These are phyloP conservation scores for Podaxis pistillaris DNA, from an alignment of 768 basidiomycete genomes.

Conservation along the genomic window DNA sequence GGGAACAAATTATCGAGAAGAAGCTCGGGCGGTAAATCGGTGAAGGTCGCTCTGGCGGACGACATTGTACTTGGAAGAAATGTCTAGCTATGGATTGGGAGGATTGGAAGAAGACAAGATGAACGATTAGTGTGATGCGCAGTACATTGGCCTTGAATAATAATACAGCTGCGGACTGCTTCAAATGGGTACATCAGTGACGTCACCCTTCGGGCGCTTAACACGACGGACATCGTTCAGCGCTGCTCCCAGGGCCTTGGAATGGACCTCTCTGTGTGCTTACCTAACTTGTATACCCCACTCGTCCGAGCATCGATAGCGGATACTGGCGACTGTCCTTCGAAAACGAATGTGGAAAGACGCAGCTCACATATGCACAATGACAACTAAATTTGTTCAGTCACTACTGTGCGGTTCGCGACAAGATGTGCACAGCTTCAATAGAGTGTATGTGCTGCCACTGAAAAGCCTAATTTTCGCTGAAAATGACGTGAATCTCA, in stretches of 20 bases:
- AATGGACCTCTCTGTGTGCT: background rate
- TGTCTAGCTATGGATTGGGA: background rate
- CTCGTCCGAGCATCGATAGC: background rate
- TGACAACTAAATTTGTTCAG: too few species aligned
- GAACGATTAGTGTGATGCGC: background rate
- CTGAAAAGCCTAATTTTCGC: too few species aligned
- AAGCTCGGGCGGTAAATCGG: constrained; percentile 73
- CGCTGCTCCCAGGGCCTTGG: too few species aligned
- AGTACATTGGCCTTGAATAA: background rate
- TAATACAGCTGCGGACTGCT: background rate
- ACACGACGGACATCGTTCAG: background rate
- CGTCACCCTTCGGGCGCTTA: background rate
- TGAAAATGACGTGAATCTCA: too few species aligned
- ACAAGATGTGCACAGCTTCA: too few species aligned
- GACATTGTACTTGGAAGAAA: background rate
- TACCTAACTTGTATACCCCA: background rate
- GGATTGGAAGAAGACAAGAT: background rate
- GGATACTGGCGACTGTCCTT: background rate
- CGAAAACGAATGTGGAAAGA: background rate
- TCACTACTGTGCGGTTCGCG: too few species aligned
- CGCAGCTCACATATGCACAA: too few species aligned
- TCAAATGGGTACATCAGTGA: background rate
- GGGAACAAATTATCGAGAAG: constrained; percentile 73
- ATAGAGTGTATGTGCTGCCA: too few species aligned
- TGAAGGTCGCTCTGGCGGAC: background rate